Base-by-base conservation (phyloP, 129 eudicot species). In the Dittrichia graveolens region DNA sequence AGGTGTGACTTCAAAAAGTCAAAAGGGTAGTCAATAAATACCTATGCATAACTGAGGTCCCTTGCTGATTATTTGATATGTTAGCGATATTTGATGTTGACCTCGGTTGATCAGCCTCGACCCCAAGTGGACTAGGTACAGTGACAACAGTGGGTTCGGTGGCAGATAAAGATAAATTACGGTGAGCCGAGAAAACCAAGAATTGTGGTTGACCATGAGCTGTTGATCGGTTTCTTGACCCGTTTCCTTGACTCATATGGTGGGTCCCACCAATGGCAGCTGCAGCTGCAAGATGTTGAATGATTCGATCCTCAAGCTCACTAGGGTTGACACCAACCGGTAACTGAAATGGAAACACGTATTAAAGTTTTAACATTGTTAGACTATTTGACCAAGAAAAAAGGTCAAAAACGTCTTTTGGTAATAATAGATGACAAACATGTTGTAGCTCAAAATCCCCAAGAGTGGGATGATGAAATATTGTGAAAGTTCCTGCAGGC, bases 231-330 rank as follows among this genome's bases (percentile, higher is more conserved):
- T 53, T 78, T 72, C 91, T 91, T 11, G 82, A 79, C 46, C 92
- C 86, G 35, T 87, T 88, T 67, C 95, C 85, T 71, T 88, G 73
- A 62, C 85, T 78, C 75, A 80, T 61, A 15, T 81, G 92, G 65
- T 82, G 92, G 19, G 86, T 75, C 77, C 97, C 65, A 0, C 95
- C 92, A 89, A 88, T 88, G 42, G 95, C 97, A 50, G 97, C 92
- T 52, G 97, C 91, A 55, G 95, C 97, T 34, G 97, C 90, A 83
- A 91, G 62, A 74, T 91, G 95, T 76, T 91, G 95, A 45, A 91
- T 88, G 58, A 91, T 91, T 47, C 90, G 86, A 45, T 88, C 90
- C 79, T 91, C 88, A 34, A 91, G 88, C 73, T 88, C 97, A 69
- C 92, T 54, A 80, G 79, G 83, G 75, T 83, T 78, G 1, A 75